Base-by-base conservation (phyloP, 108 stramenopile species). In the Mediolabrus comicus region DNA sequence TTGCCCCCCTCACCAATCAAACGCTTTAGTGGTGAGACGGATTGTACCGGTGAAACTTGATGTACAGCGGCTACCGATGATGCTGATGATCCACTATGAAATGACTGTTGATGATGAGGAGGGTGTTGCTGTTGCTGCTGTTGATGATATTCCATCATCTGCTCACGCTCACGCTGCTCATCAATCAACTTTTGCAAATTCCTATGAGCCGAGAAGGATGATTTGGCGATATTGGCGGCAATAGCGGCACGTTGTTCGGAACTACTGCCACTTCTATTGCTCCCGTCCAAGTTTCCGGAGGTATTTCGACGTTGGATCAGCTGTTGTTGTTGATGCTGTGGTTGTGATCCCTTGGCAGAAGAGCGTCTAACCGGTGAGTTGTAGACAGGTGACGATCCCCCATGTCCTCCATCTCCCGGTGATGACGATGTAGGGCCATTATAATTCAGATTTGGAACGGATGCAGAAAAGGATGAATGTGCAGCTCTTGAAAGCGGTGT, bases 141-240 rank as follows among this genome's bases (percentile, higher is more conserved):
- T 17, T 43, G 41, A 43, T 3, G 4, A 43, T 43, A 17, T 17
- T 43, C 41, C 41, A 43, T 43, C 41, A n/a, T 43, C 4, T 43
- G 4, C 22, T 49, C 46, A 9, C 19, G 46, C 4, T 24, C 7
- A 6, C 46, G 19, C 22, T 49, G 22, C 46, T 49, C 46, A 49
- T 49, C 46, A 49, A 49, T 49, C 22, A 49, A 49, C 6, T 49
- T 24, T 49, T 49, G 46, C 46, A 49, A 49, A 49, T 49, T 49
- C 10, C 22, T 17, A 49, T 49, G 46, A 49, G 46, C 46, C 46
- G 46, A 49, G 7, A 49, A 49, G 46, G 46, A 49, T 22, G 14
- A n/a, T 22, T 49, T 49, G 46, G 46, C 46, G 8, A 49, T 5
- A 49, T 49, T 49, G 46, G 46, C 46, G 0, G 46, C 46, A 9